Evolutionary conservation across 768 basidiomycete genomes (phyloP).

Genomic region (Sporobolomyces pararoseus): DNA sequence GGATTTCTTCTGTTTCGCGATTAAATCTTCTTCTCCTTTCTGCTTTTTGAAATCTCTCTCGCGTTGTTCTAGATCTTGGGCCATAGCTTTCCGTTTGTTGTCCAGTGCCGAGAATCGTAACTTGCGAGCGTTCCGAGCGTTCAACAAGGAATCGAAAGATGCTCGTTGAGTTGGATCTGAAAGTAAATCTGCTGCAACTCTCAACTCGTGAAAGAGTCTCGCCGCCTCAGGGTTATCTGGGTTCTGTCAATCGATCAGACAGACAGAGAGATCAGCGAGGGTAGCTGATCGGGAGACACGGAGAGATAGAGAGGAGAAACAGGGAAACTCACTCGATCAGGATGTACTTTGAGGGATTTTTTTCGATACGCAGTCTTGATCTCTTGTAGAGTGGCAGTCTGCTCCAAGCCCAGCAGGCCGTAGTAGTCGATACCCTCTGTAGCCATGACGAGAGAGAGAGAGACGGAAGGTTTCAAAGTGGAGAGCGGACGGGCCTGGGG

Average conservation of each 20-base stretch:
- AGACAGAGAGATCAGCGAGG: background rate
- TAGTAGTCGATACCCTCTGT: conserved; percentile 41
- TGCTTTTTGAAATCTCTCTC: conserved; percentile 42
- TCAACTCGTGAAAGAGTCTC: conserved; percentile 43
- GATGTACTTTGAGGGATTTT: conserved; percentile 45
- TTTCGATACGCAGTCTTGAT: conserved; percentile 44
- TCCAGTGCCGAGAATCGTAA: conserved; percentile 43
- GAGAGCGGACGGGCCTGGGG: too few species aligned
- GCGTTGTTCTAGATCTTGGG: conserved; percentile 37
- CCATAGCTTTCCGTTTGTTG: conserved; percentile 42
- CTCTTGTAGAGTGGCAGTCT: conserved; percentile 33
- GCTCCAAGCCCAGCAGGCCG: conserved; percentile 38
- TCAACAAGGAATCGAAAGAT: conserved; percentile 33
- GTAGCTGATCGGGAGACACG: background rate
- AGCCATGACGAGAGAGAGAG: conserved; percentile 7
- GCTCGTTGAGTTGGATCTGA: conserved; percentile 37
- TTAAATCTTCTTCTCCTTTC: conserved; percentile 27
- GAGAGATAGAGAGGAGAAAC: background rate
- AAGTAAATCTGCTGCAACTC: conserved; percentile 40
- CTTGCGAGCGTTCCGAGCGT: conserved; percentile 34
- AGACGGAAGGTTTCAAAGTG: background rate
- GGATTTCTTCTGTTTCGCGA: conserved; percentile 10
- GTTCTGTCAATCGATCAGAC: conserved; percentile 27
- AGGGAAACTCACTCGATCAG: conserved; percentile 40
- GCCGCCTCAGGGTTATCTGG: conserved; percentile 43